Base-by-base conservation (phyloP, 495 filamentous ascomycete species). In the Penicillium canariense region DNA sequence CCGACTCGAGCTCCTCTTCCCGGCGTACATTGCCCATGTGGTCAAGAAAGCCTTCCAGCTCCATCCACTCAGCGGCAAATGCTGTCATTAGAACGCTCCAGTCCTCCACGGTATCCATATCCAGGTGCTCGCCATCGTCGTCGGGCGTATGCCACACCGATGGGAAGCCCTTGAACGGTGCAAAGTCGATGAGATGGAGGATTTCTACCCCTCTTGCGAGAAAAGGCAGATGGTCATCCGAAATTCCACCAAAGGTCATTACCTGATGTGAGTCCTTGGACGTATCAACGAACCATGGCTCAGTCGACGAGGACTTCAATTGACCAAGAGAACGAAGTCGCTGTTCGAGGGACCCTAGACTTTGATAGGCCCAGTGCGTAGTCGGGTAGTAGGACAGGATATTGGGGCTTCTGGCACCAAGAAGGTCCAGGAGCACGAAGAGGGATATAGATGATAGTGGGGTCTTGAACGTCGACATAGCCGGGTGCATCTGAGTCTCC, bases 41-140 rank as follows among this genome's bases (percentile, higher is more conserved):
- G 7, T 53, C 55, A 30, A 66, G 59, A 22, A 58, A 84, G 2
- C 84, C 87, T 54, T 94, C 91, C 56, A 96, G 64, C 52, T 95
- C 94, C 85, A 98, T 84, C 90, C 91, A 97, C 69, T 96, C 94
- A 0, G 86, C 88, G 36, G 87, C 82, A 79, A 97, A 98, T 3
- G 85, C 91, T 5, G 87, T 86, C 26, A 89, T 68, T 15, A 98
- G 82, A 58, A 79, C 80, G 43, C 86, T 81, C 94, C 94, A 98
- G 65, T 98, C 94, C 65, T 89, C 81, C 28, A 92, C 84, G 0
- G 90, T 96, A 11, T 84, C 77, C 60, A 87, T 70, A 71, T 98
- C 91, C 43, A 98, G 66, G 75, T 97, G 90, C 52, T 85, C 86
- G 1, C 81, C 94, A 62, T 97, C 88, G 67, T 98, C 94, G 0